Evolutionary conservation across 2,329 filamentous ascomycete species (phyloP).

Genomic region (Talaromyces islandicus): DNA sequence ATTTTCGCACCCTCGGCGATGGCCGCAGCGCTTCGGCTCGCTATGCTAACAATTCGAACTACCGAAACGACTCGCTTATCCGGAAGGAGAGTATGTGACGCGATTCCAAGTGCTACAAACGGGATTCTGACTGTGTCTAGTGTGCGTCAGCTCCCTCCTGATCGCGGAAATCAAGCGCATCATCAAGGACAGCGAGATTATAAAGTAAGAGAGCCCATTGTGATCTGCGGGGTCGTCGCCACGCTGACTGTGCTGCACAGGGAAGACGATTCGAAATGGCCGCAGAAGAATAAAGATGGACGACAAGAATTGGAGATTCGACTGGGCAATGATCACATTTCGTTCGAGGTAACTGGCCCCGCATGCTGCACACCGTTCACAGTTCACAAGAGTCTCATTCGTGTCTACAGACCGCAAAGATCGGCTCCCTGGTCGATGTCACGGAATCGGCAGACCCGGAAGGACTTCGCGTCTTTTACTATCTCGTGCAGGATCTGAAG

Average conservation of each 20-base stretch:
- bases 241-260: slow-evolving; percentile 42
- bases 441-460: slow-evolving; percentile 94
- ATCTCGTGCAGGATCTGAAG: slow-evolving; percentile 94
- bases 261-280: slow-evolving; percentile 98
- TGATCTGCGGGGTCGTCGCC: neutral
- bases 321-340: slow-evolving; percentile 90
- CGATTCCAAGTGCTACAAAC: slow-evolving; percentile 1
- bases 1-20: slow-evolving; percentile 87
- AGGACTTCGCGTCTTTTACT: slow-evolving; percentile 95
- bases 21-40: slow-evolving; percentile 87
- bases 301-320: slow-evolving; percentile 94
- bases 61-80: slow-evolving; percentile 96
- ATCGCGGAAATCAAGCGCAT: slow-evolving; percentile 95
- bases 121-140: slow-evolving; percentile 41
- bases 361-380: neutral
- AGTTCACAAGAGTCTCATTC: neutral
- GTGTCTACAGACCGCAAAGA: slow-evolving; percentile 76
- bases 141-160: slow-evolving; percentile 90
- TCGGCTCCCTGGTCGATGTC: slow-evolving; percentile 93
- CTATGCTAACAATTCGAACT: slow-evolving; percentile 99
- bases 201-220: slow-evolving; percentile 62
- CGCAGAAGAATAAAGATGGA: slow-evolving; percentile 98
- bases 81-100: slow-evolving; percentile 80
- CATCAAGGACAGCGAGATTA: slow-evolving; percentile 93
- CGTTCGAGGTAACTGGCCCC: slow-evolving; percentile 69